A percentile compares a stretch with the other conserved stretches of the same genome.
These are phyloP conservation scores for Podaxis pistillaris DNA, from an alignment of 768 basidiomycete genomes.

Conservation along the genomic window DNA sequence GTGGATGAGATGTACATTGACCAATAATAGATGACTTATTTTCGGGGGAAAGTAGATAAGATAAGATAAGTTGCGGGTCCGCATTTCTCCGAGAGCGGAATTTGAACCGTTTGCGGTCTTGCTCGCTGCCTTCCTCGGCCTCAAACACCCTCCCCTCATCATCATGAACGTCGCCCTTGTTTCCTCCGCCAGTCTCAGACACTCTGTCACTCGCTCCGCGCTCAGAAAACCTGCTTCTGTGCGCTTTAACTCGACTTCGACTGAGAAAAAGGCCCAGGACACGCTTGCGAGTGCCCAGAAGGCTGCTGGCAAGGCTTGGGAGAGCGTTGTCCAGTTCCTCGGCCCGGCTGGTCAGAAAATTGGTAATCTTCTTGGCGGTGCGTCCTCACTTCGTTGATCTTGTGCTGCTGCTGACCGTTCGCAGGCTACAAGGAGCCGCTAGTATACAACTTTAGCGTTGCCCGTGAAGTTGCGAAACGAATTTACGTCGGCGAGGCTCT, in stretches of 20 bases:
- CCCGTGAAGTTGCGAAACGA: slow-evolving; percentile 73
- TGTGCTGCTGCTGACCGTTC: not conserved
- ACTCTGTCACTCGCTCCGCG: slow-evolving; percentile 28
- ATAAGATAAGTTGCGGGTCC: not conserved
- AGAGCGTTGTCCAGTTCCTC: slow-evolving; percentile 43
- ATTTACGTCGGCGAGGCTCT: slow-evolving; percentile 72
- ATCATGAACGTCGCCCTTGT: slow-evolving; percentile 27
- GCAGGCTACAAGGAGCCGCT: slow-evolving; percentile 75
- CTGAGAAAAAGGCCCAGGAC: slow-evolving; percentile 72
- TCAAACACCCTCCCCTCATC: slow-evolving; percentile 19
- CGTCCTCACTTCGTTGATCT: slow-evolving; percentile 13
- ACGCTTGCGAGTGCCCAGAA: slow-evolving; percentile 58
- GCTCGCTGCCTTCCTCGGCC: not conserved
- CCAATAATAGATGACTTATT: not conserved
- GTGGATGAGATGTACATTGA: not conserved
- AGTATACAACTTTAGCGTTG: slow-evolving; percentile 75
- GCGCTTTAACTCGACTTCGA: slow-evolving; percentile 43
- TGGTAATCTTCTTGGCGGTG: slow-evolving; percentile 53
- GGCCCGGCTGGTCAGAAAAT: slow-evolving; percentile 51
- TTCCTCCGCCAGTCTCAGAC: slow-evolving; percentile 26
- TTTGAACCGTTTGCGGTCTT: not conserved
- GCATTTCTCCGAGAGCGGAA: slow-evolving; percentile 15
- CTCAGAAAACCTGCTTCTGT: slow-evolving; percentile 24
- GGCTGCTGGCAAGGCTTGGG: slow-evolving; percentile 51
- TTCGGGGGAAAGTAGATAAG: not conserved